Conservation (phyloP, 106 monocot species). For the Agapanthus africanus region DNA sequence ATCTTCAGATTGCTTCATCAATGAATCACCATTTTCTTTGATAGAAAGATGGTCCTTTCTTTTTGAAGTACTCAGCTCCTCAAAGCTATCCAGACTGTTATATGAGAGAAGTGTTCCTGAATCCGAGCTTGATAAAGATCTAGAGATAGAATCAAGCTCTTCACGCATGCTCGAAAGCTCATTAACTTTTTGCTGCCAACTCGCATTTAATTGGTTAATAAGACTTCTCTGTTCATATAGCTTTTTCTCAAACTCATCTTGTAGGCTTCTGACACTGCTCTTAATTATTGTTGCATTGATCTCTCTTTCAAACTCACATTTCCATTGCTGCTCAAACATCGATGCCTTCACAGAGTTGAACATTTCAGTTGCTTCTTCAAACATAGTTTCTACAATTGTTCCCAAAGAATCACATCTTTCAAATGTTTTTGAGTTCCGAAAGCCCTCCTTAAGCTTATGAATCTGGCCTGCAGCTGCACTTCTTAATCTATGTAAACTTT, state of each 20-base stretch:
- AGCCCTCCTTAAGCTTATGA: slow-evolving; percentile 37
- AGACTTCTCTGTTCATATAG: slow-evolving; percentile 39
- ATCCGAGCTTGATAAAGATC: slow-evolving; percentile 39
- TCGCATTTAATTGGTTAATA: slow-evolving; percentile 26
- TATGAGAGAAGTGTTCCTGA: slow-evolving; percentile 17
- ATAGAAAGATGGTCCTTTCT: slow-evolving; percentile 38
- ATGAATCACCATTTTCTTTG: no score
- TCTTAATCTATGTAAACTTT: slow-evolving; percentile 26
- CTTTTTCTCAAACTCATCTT: slow-evolving; percentile 37
- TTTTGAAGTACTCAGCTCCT: slow-evolving; percentile 35
- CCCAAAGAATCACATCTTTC: slow-evolving; percentile 36
- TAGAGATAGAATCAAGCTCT: slow-evolving; percentile 52
- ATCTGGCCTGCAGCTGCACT: slow-evolving; percentile 49
- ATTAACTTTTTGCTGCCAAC: slow-evolving; percentile 27
- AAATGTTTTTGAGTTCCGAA: slow-evolving; percentile 19
- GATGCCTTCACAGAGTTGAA: no score
- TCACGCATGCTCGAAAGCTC: slow-evolving; percentile 36
- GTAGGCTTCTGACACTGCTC: slow-evolving; percentile 35
- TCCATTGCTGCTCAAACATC: slow-evolving; percentile 49
- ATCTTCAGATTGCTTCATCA: no score
- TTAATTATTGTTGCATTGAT: slow-evolving; percentile 28
- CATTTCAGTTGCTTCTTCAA: slow-evolving; percentile 24
- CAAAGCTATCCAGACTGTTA: slow-evolving; percentile 38
- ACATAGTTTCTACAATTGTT: slow-evolving; percentile 17
- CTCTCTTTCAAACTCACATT: slow-evolving; percentile 59